These are phyloP conservation scores for Letharia lupina DNA, from an alignment of 495 filamentous ascomycete genomes.

Conservation along the genomic window DNA sequence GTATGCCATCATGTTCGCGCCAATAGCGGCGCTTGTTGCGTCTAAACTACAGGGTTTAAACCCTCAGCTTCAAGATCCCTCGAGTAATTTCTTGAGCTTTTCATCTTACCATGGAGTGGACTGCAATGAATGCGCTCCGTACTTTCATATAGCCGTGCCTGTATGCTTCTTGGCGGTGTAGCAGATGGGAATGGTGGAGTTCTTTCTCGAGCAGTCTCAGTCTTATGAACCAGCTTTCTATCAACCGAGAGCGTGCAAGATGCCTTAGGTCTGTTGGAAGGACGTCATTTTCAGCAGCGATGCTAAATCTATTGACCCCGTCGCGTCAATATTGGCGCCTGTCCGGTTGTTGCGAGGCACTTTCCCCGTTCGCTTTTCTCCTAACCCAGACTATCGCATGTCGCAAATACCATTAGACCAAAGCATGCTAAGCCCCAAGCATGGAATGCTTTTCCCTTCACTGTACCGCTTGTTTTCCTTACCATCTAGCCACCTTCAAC, in stretches of 20 bases:
- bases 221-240: neutral
- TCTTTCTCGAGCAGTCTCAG: too few species aligned
- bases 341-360: neutral
- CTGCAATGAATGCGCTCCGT: neutral
- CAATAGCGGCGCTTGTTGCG: slow-evolving; percentile 8
- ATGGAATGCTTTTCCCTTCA: too few species aligned
- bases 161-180: neutral
- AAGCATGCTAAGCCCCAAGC: too few species aligned
- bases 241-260: neutral
- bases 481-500: neutral
- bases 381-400: neutral
- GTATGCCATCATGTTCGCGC: slow-evolving; percentile 12
- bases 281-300: neutral
- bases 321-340: neutral
- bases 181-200: too few species aligned
- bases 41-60: neutral
- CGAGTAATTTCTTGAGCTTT: too few species aligned
- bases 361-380: neutral
- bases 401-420: neutral
- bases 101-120: neutral
- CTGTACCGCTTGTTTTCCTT: too few species aligned
- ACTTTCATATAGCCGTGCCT: neutral
- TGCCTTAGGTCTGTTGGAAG: neutral
- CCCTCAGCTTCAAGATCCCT: neutral
- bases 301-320: neutral